phyloP scores from a whole-genome alignment of 2,329 filamentous ascomycete species.

The Cladosporium sp. region DNA sequence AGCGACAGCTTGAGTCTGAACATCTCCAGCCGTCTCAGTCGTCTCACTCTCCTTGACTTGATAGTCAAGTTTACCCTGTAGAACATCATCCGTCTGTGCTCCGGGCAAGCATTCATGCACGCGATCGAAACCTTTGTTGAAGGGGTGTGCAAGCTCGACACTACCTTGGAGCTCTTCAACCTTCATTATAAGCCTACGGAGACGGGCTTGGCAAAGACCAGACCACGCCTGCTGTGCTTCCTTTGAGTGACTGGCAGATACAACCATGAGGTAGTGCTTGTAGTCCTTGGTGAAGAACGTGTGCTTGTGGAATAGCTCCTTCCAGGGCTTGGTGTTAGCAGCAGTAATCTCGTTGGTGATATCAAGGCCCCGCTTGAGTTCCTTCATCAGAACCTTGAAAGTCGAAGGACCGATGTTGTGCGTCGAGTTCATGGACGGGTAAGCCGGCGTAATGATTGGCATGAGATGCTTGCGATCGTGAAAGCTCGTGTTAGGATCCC shows the following conservation, averaged over 20 bases:
- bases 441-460: slow-evolving; percentile 97
- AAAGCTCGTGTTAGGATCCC: slow-evolving; percentile 88
- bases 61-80: slow-evolving; percentile 62
- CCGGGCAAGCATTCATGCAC: slow-evolving; percentile 68
- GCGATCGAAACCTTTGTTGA: slow-evolving; percentile 89
- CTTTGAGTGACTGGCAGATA: slow-evolving; percentile 77
- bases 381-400: slow-evolving; percentile 77
- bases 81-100: slow-evolving; percentile 61
- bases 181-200: slow-evolving; percentile 78
- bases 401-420: slow-evolving; percentile 91
- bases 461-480: slow-evolving; percentile 85
- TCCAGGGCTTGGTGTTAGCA: slow-evolving; percentile 74
- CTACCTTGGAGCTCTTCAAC: slow-evolving; percentile 73
- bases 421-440: slow-evolving; percentile 96
- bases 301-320: slow-evolving; percentile 83
- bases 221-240: slow-evolving; percentile 86
- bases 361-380: slow-evolving; percentile 74
- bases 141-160: slow-evolving; percentile 83
- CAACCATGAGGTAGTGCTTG: slow-evolving; percentile 92
- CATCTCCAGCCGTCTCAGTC: slow-evolving; percentile 53
- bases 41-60: slow-evolving; percentile 58
- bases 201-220: slow-evolving; percentile 89
- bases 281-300: slow-evolving; percentile 91
- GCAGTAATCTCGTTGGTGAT: slow-evolving; percentile 76
- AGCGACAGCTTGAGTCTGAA: slow-evolving; percentile 51